These are phyloP conservation scores for Aureobasidium vineae DNA, from an alignment of 2,329 filamentous ascomycete genomes.

Conservation along the genomic window DNA sequence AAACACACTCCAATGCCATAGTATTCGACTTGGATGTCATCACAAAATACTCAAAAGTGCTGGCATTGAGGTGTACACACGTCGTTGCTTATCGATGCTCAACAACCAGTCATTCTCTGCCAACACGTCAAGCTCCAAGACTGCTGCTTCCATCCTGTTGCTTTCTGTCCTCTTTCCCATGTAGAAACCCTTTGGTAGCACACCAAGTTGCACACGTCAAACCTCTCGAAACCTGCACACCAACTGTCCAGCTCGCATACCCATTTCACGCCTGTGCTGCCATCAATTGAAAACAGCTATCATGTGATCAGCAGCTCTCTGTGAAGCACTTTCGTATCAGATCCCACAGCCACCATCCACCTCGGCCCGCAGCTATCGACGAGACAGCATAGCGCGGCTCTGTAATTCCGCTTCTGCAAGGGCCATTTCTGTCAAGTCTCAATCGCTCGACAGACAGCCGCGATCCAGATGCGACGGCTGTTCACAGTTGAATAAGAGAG, in stretches of 20 bases:
- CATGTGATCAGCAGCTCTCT: neutral
- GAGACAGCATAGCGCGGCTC: slow-evolving; percentile 12
- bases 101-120: neutral
- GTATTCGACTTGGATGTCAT: too few species aligned
- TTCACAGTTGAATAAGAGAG: neutral
- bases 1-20: neutral
- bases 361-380: slow-evolving; percentile 7
- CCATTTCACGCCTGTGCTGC: neutral
- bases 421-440: neutral
- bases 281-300: neutral
- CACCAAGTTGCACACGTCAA: neutral
- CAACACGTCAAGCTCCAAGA: neutral
- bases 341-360: slow-evolving; percentile 4
- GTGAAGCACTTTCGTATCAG: neutral
- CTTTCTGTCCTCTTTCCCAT: slow-evolving; percentile 11
- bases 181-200: neutral
- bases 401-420: neutral
- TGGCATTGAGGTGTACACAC: neutral
- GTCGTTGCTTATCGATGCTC: neutral
- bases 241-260: neutral
- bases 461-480: neutral
- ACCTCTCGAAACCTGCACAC: neutral
- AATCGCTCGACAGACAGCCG: neutral
- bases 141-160: neutral
- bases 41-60: neutral